A percentile compares a stretch with the other conserved stretches of the same genome.
Evolutionary conservation across 2,329 filamentous ascomycete genomes (phyloP).

Genomic region (Berkeleyomyces rouxiae): DNA sequence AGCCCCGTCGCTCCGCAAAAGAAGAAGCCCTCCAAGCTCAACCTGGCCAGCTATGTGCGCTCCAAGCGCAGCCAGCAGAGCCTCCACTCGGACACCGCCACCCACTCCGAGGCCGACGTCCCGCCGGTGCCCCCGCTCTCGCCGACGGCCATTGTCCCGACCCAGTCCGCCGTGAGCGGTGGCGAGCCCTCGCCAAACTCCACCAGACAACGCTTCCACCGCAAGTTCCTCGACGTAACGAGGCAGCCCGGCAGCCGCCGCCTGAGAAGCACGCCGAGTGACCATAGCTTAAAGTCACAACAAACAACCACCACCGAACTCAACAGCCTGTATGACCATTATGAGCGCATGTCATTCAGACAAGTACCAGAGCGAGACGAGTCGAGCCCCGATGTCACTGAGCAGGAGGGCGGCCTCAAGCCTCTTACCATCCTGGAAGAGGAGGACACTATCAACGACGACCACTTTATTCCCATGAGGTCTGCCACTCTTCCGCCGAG

Average conservation of each 20-base stretch:
- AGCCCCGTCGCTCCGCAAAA: conserved; percentile 14
- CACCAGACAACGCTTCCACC: conserved; percentile 10
- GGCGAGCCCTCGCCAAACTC: conserved; percentile 4
- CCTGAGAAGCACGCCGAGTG: conserved; percentile 5
- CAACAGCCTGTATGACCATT: conserved; percentile 38
- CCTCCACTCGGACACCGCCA: conserved; percentile 20
- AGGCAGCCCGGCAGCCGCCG: conserved; percentile 4
- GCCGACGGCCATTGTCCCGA: conserved; percentile 25
- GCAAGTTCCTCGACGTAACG: conserved; percentile 7
- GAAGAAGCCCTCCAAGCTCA: conserved; percentile 33
- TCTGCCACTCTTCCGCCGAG: neutral
- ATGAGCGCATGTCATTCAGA: conserved; percentile 38
- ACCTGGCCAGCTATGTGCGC: conserved; percentile 24
- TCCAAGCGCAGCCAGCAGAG: conserved; percentile 19
- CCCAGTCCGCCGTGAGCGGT: conserved; percentile 15
- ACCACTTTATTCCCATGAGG: conserved; percentile 3
- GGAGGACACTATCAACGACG: conserved; percentile 3
- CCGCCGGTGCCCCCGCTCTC: conserved; percentile 25
- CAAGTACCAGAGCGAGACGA: conserved; percentile 22
- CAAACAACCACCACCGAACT: conserved; percentile 23
- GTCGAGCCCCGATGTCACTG: conserved; percentile 12
- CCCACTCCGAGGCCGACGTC: conserved; percentile 20
- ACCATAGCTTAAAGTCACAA: conserved; percentile 7
- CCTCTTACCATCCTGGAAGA: conserved; percentile 5
- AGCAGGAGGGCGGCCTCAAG: conserved; percentile 5